Base-by-base conservation (phyloP, 2,329 filamentous ascomycete genomes). In the Pezizomycotina sp. region DNA sequence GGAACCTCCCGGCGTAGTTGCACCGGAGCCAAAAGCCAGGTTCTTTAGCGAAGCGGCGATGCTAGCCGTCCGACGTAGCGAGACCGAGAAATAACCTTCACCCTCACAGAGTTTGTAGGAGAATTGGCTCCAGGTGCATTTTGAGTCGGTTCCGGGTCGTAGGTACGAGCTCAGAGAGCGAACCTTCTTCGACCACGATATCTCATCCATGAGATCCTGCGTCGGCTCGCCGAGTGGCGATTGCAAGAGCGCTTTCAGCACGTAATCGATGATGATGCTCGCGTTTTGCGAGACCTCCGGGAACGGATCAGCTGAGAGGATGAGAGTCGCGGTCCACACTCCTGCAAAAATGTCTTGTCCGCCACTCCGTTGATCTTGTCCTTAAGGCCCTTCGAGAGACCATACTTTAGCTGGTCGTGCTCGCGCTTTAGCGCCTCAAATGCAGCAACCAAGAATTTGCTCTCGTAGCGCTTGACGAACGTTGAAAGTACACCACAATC, bases 401-500 rank as follows among this genome's bases (percentile, higher is more conserved):
- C 52, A n/a, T n/a, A n/a, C 37, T 15, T 51, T 48, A 37, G 50
- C 43, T 19, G 52, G 25, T 7, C 38, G n/a, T 39, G 36, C 31
- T 42, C 47, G 4, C 38, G 40, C 28, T 45, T 44, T 5, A 51
- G 40, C 33, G 28, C 43, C 55, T 98, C 89, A 56, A 77, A 95
- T 4, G 86, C 84, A 1, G 80, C 77, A 19, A 95, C 84, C 26
- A 92, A 58, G 51, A 98, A 92, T 49, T 91, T 92, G 55, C 74
- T 82, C 59, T 92, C 77, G 54, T 93, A 93, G 25, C 86, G 77
- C 43, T 78, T 70, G 30, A 92, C 74, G 53, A 93, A 93, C 18
- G 79, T 77, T 0, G 89, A 95, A 93, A 74, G 62, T 95, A 95
- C 8, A 93, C 79, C 2, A 93, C 63, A 23, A 95, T 66, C 58